Evolutionary conservation across 305 asterid species (phyloP), one percentile per base, ranked within the genome.

Genomic region (Fraxinus sp.): DNA sequence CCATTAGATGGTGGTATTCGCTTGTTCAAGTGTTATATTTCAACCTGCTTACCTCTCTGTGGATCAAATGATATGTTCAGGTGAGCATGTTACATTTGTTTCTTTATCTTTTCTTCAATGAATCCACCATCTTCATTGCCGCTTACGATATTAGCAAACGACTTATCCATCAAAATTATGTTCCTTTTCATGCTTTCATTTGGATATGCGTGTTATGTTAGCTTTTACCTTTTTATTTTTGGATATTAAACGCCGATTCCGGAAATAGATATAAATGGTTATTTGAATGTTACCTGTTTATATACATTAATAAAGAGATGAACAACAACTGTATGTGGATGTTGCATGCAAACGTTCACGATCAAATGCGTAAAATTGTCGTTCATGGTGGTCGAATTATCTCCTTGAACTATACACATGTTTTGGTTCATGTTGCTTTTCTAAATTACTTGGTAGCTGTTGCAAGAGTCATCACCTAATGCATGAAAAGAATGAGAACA

Each of bases 1-100:
- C 92, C 98, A 41, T 84, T 93, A 87, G 98, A 96, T 82, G 95
- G 92, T 72, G 94, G 97, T 79, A 87, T 96, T 85, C 95, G 97
- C n/a, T 85, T 95, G 78, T 94, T 92, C 84, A 96, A 96, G 88
- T 91, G 94, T 87, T 84, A 84, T 79, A 88, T 94, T 75, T 89
- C 98, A 59, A 94, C 96, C 49, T 77, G 91, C 84, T 79, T 87
- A 66, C 91, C 94, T 41, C 86, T 79, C 72, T 73, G 72, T 78
- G 92, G 90, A 79, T 84, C 92, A 13, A 78, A 78, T 84, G 94
- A 93, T 89, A 78, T 83, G 77, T 93, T 96, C 85, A 87, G 92
- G 98, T 94, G 76, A 87, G 90, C 66, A 77, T 79, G 77, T 49
- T 62, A 46, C 36, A 14, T 8, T 64, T 75, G 83, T 11, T 49